phyloP scores from a whole-genome alignment of 73 alveolate species.

The Paraurostyla sp. region DNA sequence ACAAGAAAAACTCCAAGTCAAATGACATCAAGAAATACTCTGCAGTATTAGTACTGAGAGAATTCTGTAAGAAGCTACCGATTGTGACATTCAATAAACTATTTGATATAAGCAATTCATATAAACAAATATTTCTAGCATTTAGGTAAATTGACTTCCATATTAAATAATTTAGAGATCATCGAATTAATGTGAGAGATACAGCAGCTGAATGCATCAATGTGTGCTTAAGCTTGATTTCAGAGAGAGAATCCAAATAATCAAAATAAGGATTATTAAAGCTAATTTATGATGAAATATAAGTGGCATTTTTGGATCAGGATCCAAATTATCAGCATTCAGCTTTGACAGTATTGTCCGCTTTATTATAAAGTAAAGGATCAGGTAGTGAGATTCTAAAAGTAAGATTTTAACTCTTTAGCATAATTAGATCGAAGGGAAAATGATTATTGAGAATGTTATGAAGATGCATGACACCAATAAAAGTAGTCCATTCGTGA shows the following conservation, averaged over 20 bases:
- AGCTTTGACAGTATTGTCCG: conserved; percentile 50
- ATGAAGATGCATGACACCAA: conserved; percentile 51
- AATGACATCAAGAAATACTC: conserved; percentile 69
- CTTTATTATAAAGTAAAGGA: conserved; percentile 53
- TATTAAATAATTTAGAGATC: conserved; percentile 47
- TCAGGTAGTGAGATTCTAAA: conserved; percentile 50
- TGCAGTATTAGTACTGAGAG: conserved; percentile 70
- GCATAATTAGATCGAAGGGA: conserved; percentile 40
- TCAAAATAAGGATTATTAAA: conserved; percentile 19
- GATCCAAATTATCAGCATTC: conserved; percentile 65
- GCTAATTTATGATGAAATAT: conserved; percentile 39
- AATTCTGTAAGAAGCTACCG: conserved; percentile 73
- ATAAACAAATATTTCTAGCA: conserved; percentile 52
- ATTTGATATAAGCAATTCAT: conserved; percentile 50
- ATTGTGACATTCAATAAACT: conserved; percentile 71
- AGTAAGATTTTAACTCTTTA: neutral
- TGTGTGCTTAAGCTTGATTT: conserved; percentile 42
- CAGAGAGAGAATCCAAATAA: conserved; percentile 67
- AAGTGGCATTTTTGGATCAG: conserved; percentile 41
- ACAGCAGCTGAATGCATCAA: conserved; percentile 73
- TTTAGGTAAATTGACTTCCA: conserved; percentile 28
- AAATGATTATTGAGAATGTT: conserved; percentile 34
- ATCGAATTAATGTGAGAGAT: conserved; percentile 59
- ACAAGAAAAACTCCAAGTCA: conserved; percentile 27
- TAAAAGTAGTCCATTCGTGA: conserved; percentile 44